Evolutionary conservation across 305 asterid genomes (phyloP).

Genomic region (Stenogyne calaminthoides): DNA sequence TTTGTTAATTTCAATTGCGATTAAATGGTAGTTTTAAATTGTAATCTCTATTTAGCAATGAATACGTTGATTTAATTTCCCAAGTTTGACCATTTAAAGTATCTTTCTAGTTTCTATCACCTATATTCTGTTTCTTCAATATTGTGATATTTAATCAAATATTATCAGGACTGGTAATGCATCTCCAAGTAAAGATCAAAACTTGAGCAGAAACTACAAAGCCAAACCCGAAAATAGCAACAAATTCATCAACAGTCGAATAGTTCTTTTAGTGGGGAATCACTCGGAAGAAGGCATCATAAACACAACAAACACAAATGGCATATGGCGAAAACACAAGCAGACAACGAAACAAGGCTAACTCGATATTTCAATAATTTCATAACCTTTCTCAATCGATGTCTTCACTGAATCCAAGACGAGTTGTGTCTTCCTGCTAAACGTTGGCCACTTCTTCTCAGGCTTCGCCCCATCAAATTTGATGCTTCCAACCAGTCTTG

Average conservation of each 20-base stretch:
- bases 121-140: neutral
- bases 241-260: conserved; percentile 11
- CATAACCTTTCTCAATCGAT: conserved; percentile 66
- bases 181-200: neutral
- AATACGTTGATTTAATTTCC: too few relatives aligned
- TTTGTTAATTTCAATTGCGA: neutral
- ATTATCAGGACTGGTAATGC: neutral
- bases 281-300: neutral
- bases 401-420: conserved; percentile 76
- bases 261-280: conserved; percentile 2
- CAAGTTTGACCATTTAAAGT: neutral
- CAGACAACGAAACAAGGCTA: conserved; percentile 17
- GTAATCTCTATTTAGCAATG: too few relatives aligned
- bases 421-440: conserved; percentile 74
- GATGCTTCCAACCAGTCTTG: conserved; percentile 52
- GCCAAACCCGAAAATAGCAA: neutral
- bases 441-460: conserved; percentile 69
- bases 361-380: conserved; percentile 46
- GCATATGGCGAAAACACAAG: conserved; percentile 3
- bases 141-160: neutral
- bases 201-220: neutral
- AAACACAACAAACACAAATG: neutral
- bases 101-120: neutral
- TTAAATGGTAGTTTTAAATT: too few relatives aligned
- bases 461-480: conserved; percentile 56